These are phyloP conservation scores for Phialemonium atrogriseum DNA, from an alignment of 2,329 filamentous ascomycete genomes.

Conservation along the genomic window DNA sequence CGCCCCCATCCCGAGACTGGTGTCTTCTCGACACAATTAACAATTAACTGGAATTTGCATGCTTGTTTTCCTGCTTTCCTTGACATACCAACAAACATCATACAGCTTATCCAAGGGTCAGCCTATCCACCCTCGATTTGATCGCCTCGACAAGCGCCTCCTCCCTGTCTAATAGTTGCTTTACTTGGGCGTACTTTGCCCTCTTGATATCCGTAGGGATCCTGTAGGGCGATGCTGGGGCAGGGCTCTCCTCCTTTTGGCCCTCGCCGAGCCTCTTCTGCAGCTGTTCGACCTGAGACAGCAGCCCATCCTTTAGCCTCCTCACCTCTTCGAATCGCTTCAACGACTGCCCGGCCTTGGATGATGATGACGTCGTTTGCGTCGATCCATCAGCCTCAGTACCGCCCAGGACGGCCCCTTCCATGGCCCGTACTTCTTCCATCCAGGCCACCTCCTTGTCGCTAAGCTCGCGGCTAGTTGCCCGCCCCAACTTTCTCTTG, in stretches of 20 bases:
- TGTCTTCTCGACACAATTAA: no score
- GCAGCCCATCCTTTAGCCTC: conserved; percentile 43
- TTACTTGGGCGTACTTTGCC: conserved; percentile 56
- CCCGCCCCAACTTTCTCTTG: conserved; percentile 39
- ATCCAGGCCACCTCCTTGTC: conserved; percentile 51
- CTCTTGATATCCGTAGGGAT: conserved; percentile 54
- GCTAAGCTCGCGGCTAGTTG: conserved; percentile 44
- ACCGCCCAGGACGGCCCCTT: conserved; percentile 30
- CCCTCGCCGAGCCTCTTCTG: conserved; percentile 19
- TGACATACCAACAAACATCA: no score
- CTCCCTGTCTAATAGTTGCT: conserved; percentile 55
- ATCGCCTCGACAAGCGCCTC: conserved; percentile 61
- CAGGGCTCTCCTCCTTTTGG: conserved; percentile 15
- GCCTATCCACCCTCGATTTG: conserved; percentile 50
- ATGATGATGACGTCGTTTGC: conserved; percentile 17
- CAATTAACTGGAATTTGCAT: no score
- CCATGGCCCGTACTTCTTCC: conserved; percentile 30
- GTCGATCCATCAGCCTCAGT: conserved; percentile 14
- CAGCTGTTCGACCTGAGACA: conserved; percentile 40
- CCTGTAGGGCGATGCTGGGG: conserved; percentile 29
- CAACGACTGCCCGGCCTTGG: conserved; percentile 40
- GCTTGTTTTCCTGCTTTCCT: no score
- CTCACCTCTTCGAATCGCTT: conserved; percentile 51
- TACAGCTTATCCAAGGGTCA: conserved; percentile 30
- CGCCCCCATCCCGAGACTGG: no score